phyloP scores from a whole-genome alignment of 1,139 yeast genomes.

The Magnusiomyces suaveolens region DNA sequence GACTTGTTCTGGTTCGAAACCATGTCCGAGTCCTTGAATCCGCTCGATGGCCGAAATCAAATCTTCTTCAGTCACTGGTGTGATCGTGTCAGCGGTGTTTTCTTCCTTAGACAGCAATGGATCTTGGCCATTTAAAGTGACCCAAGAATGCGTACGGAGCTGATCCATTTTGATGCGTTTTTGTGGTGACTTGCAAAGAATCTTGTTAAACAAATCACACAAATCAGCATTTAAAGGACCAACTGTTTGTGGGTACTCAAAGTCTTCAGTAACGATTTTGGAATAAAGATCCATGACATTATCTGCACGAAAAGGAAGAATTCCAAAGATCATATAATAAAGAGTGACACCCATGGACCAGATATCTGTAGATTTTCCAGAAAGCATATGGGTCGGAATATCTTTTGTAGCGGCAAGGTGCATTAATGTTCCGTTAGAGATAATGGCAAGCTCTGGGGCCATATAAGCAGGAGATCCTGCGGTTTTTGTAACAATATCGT shows the following conservation, averaged over 20 bases:
- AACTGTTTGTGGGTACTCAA: constrained; percentile 17
- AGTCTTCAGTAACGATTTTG: constrained; percentile 25
- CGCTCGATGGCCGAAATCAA: constrained; percentile 32
- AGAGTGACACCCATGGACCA: constrained; percentile 74
- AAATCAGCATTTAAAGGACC: constrained; percentile 9
- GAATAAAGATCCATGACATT: constrained; percentile 43
- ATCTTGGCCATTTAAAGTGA: constrained; percentile 34
- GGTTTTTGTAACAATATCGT: constrained; percentile 43
- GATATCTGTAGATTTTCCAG: constrained; percentile 60
- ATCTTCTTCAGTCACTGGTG: constrained; percentile 35
- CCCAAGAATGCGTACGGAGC: constrained; percentile 55
- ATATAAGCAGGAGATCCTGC: constrained; percentile 83
- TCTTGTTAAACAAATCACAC: constrained; percentile 24
- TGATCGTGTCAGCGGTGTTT: constrained; percentile 29
- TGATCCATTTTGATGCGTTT: constrained; percentile 45
- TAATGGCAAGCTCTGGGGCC: constrained; percentile 71
- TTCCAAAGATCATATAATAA: constrained; percentile 33
- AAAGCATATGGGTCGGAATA: constrained; percentile 37
- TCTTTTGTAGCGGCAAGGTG: constrained; percentile 18
- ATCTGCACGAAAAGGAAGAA: constrained; percentile 33
- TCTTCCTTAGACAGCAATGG: constrained; percentile 31
- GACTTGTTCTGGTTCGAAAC: constrained; percentile 23
- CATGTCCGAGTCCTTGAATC: constrained; percentile 22
- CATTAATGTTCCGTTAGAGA: constrained; percentile 11
- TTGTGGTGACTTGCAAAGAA: constrained; percentile 45